These are phyloP conservation scores for Kwoniella shivajii DNA, from an alignment of 1,284 basidiomycete species.

Conservation along the genomic window DNA sequence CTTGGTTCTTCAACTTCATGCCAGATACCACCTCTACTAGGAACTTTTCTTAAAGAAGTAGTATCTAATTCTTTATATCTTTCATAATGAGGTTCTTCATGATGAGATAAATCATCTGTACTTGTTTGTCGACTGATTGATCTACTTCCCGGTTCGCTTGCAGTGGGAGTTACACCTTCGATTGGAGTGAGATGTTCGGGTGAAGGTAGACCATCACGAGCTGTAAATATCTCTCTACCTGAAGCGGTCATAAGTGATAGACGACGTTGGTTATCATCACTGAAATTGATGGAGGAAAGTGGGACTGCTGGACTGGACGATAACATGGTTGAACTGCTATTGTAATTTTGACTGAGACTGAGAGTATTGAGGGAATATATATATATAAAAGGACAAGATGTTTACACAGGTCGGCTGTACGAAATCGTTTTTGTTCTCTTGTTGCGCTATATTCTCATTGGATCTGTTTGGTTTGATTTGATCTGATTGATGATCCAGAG, in stretches of 20 bases:
- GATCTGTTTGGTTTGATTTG: not conserved
- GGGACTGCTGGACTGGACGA: constrained; percentile 51
- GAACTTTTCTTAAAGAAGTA: constrained; percentile 34
- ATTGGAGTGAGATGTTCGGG: constrained; percentile 51
- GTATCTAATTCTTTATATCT: constrained; percentile 17
- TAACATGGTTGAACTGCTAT: constrained; percentile 34
- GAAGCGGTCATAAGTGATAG: constrained; percentile 47
- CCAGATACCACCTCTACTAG: constrained; percentile 46
- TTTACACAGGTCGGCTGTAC: not conserved
- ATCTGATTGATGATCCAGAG: not conserved
- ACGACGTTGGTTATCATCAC: constrained; percentile 27
- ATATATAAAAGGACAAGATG: not conserved
- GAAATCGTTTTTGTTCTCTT: not conserved
- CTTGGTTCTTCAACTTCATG: constrained; percentile 34
- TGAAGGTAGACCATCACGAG: constrained; percentile 49
- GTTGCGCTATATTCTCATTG: not conserved
- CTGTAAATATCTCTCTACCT: constrained; percentile 47
- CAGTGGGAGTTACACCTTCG: constrained; percentile 24
- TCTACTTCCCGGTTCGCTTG: constrained; percentile 23
- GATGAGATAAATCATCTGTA: constrained; percentile 7
- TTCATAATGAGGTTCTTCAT: constrained; percentile 1
- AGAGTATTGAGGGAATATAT: not conserved
- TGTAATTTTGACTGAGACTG: not conserved
- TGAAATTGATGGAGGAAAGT: constrained; percentile 43
- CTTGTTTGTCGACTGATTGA: constrained; percentile 25